phyloP scores from a whole-genome alignment of 108 stramenopile species.

The Stephanodiscus minutulus region DNA sequence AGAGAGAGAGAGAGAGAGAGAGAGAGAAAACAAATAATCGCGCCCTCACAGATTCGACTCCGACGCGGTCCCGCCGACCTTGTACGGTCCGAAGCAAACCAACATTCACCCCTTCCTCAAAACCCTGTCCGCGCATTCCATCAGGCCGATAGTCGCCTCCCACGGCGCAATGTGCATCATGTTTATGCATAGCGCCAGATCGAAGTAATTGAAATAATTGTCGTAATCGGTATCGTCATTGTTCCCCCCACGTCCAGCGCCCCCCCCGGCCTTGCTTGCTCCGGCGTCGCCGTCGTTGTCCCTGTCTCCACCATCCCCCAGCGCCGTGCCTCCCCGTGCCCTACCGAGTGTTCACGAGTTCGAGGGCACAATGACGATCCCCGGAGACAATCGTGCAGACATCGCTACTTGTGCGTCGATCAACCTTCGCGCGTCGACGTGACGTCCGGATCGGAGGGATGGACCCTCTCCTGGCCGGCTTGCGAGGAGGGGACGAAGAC shows the following conservation, averaged over 20 bases:
- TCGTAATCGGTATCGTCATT: no score
- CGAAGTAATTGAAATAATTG: slow-evolving; percentile 25
- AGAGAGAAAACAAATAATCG: no score
- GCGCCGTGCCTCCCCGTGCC: slow-evolving; percentile 27
- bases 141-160: slow-evolving; percentile 77
- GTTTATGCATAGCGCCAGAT: slow-evolving; percentile 76
- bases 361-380: not conserved
- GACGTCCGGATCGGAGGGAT: no score
- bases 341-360: slow-evolving; percentile 28
- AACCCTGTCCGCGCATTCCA: slow-evolving; percentile 57
- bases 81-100: slow-evolving; percentile 79
- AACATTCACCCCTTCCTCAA: slow-evolving; percentile 59
- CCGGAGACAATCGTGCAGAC: no score
- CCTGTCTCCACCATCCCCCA: slow-evolving; percentile 16
- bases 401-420: no score
- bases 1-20: no score
- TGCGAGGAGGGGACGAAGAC: no score
- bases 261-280: slow-evolving; percentile 13
- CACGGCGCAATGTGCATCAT: slow-evolving; percentile 91
- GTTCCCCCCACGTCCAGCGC: no score
- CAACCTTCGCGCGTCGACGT: no score
- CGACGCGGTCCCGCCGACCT: slow-evolving; percentile 63
- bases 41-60: slow-evolving; percentile 86
- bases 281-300: slow-evolving; percentile 20
- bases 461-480: not conserved